A percentile compares a stretch with the other conserved stretches of the same genome.
phyloP scores from a whole-genome alignment of 164 flowering plant genomes.

The Macadamia integrifolia region DNA sequence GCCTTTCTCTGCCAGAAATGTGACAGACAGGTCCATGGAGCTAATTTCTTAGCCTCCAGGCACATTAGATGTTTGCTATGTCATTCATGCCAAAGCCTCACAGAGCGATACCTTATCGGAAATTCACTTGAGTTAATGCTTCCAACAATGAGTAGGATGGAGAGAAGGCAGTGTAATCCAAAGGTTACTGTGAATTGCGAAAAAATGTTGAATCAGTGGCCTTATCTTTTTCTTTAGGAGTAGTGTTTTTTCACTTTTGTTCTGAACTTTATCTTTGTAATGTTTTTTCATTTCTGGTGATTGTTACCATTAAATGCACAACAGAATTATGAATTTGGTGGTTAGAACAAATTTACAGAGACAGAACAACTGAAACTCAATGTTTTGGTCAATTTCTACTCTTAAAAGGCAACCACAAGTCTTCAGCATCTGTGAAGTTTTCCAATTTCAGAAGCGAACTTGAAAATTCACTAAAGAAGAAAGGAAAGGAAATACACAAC shows the following conservation, averaged over 20 bases:
- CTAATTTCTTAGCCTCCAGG: slow-evolving; percentile 49
- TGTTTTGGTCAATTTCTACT: not conserved
- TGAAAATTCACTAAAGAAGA: no score
- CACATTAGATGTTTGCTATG: slow-evolving; percentile 52
- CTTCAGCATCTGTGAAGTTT: no score
- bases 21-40: slow-evolving; percentile 48
- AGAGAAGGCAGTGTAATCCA: slow-evolving; percentile 14
- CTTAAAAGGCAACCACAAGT: no score
- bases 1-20: slow-evolving; percentile 52
- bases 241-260: not conserved
- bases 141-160: slow-evolving; percentile 17
- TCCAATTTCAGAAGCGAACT: no score
- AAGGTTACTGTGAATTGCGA: slow-evolving; percentile 9
- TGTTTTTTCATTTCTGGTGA: not conserved
- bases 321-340: not conserved
- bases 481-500: no score
- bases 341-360: not conserved
- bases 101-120: slow-evolving; percentile 36
- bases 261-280: not conserved
- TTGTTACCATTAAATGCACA: not conserved
- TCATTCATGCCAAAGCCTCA: slow-evolving; percentile 33
- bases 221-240: slow-evolving; percentile 27
- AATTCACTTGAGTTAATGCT: slow-evolving; percentile 27
- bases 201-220: slow-evolving; percentile 14
- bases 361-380: not conserved